A percentile compares a stretch with the other conserved stretches of the same genome.
Conservation (phyloP, 2,329 filamentous ascomycete genomes). For the Leptosphaerulina australis region DNA sequence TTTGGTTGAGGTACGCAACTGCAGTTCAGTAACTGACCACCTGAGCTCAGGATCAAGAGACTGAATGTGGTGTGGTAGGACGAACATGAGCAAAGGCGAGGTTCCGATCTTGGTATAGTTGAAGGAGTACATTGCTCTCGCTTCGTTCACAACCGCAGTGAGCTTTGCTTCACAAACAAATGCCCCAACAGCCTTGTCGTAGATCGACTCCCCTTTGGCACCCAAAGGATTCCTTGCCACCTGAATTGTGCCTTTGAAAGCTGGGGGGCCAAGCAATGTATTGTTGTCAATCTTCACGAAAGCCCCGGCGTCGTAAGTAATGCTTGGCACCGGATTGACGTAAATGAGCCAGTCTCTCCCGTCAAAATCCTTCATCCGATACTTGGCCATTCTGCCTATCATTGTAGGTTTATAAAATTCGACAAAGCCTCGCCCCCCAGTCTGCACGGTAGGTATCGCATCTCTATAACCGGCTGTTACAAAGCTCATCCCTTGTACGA, state of each 20-base stretch:
- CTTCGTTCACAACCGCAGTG: constrained; percentile 65
- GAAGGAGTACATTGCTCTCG: constrained; percentile 70
- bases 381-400: constrained; percentile 74
- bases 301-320: constrained; percentile 64
- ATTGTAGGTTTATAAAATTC: constrained; percentile 64
- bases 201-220: constrained; percentile 66
- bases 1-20: constrained; percentile 82
- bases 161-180: constrained; percentile 72
- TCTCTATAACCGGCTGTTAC: constrained; percentile 78
- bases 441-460: constrained; percentile 72
- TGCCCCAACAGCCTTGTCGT: constrained; percentile 76
- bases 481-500: constrained; percentile 90
- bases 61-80: constrained; percentile 81
- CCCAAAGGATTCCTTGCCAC: constrained; percentile 74
- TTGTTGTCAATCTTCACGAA: constrained; percentile 68
- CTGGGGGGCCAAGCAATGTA: constrained; percentile 66
- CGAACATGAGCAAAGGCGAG: constrained; percentile 78
- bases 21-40: constrained; percentile 58
- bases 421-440: constrained; percentile 73
- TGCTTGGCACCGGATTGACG: constrained; percentile 60
- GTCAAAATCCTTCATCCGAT: constrained; percentile 74
- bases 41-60: constrained; percentile 70
- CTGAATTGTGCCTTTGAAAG: constrained; percentile 81
- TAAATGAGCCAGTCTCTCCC: constrained; percentile 76
- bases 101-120: constrained; percentile 74